A percentile compares a stretch with the other conserved stretches of the same genome.
Evolutionary conservation across 352 stramenopile species (phyloP).

Genomic region (Blastocystis sp.): DNA sequence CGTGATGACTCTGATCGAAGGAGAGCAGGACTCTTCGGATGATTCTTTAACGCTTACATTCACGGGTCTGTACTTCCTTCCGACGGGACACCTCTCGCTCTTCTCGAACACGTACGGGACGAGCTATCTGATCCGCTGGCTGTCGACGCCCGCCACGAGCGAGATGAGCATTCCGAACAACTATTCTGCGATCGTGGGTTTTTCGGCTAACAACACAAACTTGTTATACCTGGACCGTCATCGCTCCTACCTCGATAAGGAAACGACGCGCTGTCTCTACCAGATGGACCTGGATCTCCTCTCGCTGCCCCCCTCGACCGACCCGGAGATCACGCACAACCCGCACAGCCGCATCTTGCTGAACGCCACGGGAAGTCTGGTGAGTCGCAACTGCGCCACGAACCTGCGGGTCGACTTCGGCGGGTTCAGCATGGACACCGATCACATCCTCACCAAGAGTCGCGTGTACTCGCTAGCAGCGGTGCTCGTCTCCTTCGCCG

Average conservation of each 20-base stretch:
- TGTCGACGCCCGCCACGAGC: constrained; percentile 65
- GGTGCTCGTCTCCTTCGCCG: not conserved
- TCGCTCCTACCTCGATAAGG: constrained; percentile 56
- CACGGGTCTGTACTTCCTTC: constrained; percentile 75
- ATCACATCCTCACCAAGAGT: not conserved
- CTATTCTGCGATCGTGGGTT: not conserved
- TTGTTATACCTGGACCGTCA: constrained; percentile 61
- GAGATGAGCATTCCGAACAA: constrained; percentile 30
- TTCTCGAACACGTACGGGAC: constrained; percentile 77
- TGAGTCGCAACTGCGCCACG: not conserved
- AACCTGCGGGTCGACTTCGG: not conserved
- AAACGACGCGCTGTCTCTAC: constrained; percentile 67
- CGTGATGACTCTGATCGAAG: constrained; percentile 21
- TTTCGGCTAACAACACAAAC: not conserved
- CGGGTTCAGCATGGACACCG: not conserved
- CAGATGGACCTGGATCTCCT: constrained; percentile 70
- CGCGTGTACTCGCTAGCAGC: not conserved
- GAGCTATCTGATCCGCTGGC: constrained; percentile 75
- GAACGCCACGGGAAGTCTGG: not conserved
- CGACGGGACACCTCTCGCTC: constrained; percentile 73
- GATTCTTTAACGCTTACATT: constrained; percentile 67
- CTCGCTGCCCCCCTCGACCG: not conserved
- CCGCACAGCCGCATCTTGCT: not conserved
- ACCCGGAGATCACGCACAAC: constrained; percentile 60
- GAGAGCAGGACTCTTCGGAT: not conserved